Base-by-base conservation (phyloP, 495 filamentous ascomycete species). In the Penicillium roqueforti region DNA sequence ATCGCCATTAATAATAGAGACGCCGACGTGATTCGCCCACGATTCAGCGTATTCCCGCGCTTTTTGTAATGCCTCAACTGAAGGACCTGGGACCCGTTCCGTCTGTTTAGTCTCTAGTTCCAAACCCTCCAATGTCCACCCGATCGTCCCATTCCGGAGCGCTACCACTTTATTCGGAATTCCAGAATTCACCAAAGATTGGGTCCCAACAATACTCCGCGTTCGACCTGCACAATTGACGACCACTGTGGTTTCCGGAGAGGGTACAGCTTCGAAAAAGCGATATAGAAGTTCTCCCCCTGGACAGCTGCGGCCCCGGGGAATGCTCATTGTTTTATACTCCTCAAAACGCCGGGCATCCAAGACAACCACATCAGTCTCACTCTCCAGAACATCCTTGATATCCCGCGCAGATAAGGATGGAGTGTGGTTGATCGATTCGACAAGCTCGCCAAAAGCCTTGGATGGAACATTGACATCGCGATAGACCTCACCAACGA, bases 391-490 rank as follows among this genome's bases (percentile, higher is more conserved):
- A 13, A 64, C 14, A 2, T 59, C 18, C 23, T 61, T 66, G 6
- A 61, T 43, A 4, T 64, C 61, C 9, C 45, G 52, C 19, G 60
- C 63, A 3, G 63, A 52, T n/a, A 61, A 37, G 2, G 63, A 66
- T 29, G 63, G 63, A 2, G 63, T 66, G 42, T 64, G 58, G 42
- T 54, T 58, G 55, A 66, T 66, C 0, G 63, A 61, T 42, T 66
- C 63, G 25, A 66, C 63, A 6, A 66, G 56, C 39, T 66, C 63
- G 28, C 63, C 63, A 40, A 66, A 66, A 26, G 63, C 63, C 42
- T 66, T 66, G 14, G 63, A 66, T 8, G 63, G 63, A 1, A 66
- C 63, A 42, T 55, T 55, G n/a, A 66, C 61, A 57, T 66, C 63
- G 18, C 63, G 61, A 47, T 66, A 66, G 5, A 66, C 58, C 26